Base-by-base conservation (phyloP, 768 basidiomycete species). In the Kwoniella dejecticola region DNA sequence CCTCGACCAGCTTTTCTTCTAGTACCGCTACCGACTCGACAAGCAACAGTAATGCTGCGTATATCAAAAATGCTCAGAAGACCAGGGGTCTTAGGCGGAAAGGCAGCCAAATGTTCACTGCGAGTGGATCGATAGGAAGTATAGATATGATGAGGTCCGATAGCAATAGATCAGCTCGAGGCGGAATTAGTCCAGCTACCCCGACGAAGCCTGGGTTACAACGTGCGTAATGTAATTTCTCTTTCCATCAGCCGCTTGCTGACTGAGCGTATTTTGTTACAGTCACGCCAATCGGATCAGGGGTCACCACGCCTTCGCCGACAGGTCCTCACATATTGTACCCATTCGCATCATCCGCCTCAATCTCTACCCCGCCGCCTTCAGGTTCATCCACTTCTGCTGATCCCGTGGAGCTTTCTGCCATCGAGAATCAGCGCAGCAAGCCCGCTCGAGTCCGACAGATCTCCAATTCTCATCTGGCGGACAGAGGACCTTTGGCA, bases 11-110 rank as follows among this genome's bases (percentile, higher is more conserved):
- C 38, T 52, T 21, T 21, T 49, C 56, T 7, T 30, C 19, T 3
- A 41, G 36, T n/a, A 63, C 45, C 29, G 46, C 31, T 5, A 48
- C 48, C 8, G 36, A 7, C 15, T 36, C 33, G 33, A 36, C 67
- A 4, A 47, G 27, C 24, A 48, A n/a, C n/a, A 66, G 63, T 21
- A 63, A 63, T 48, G 60, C 60, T 11, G 61, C 60, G 19, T 63
- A 66, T 40, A 57, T 63, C 12, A 52, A 66, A 30, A 40, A 40
- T 17, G 69, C 62, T 30, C 67, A 66, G 44, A 56, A 47, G 19
- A 58, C 64, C 5, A 52, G 74, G 33, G 74, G 74, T 2, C 36
- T 75, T 30, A 56, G 74, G 17, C 48, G 74, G 24, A 75, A 75
- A 52, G 66, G 69, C 3, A 75, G 73, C 33, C 60, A 65, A 12